Evolutionary conservation across 2,329 filamentous ascomycete genomes (phyloP), one percentile per base, ranked within the genome.

Genomic region (Davidsoniella eucalypti): DNA sequence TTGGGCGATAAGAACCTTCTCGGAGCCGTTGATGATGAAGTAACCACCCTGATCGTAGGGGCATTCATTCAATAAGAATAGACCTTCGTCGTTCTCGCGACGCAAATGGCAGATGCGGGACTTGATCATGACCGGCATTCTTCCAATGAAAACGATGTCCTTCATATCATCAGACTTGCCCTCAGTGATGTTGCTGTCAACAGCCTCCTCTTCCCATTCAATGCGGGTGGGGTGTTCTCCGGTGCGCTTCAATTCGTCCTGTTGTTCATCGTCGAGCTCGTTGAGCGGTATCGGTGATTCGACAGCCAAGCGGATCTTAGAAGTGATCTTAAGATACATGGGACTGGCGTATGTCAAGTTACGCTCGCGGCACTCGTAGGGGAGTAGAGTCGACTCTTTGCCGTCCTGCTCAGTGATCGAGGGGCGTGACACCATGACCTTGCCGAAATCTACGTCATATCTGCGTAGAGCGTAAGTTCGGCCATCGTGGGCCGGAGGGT

Each of bases 21-120:
- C 92, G 65, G 86, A 94, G 41, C 92, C 92, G 68, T 98, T 98
- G 73, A 98, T 98, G 59, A 98, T 87, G 62, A 98, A 98, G 67
- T 98, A 98, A 57, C 92, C 92, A 57, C 92, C 92, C 61, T 95
- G 92, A 61, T 98, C 92, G 64, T 95, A 98, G 0, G 92, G 92
- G 58, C 92, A 98, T 67, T 98, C 92, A 61, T 94, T 94, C 65
- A 93, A 81, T 44, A 84, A 74, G 63, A 94, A 96, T 1, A 98
- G 73, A 46, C 85, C 82, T 49, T 92, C 82, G 56, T 96, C 90
- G 45, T 78, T 77, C 61, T 93, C 78, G 57, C 83, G 81, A 57
- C 84, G 84, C 57, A 98, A 67, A 56, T 93, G 86, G 65, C 92
- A 98, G 58, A 94, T 92, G 65, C 90, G 86, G 26, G 88, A 95